Evolutionary conservation across 371 early-diverging fungal species (phyloP).

Genomic region (Lichtheimia corymbifera): DNA sequence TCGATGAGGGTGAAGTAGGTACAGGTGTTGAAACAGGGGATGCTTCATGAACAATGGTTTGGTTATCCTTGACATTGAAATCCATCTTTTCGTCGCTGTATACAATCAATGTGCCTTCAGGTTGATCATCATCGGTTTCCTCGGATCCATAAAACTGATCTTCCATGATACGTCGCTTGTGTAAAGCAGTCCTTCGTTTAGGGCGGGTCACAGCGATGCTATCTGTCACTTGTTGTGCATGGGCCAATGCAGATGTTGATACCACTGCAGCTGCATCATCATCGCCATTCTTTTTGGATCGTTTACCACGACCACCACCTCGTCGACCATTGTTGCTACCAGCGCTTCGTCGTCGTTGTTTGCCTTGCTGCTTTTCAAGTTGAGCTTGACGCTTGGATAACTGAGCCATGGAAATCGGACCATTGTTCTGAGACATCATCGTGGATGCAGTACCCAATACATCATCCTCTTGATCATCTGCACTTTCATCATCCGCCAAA

Average conservation of each 20-base stretch:
- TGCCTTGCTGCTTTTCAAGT: not conserved
- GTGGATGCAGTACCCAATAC: not conserved
- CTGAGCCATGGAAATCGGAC: constrained; percentile 47
- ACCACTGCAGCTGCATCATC: constrained; percentile 12
- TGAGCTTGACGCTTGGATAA: constrained; percentile 24
- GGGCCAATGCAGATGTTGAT: not conserved
- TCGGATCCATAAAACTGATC: constrained; percentile 46
- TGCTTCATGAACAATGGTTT: constrained; percentile 41
- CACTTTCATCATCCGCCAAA: constrained; percentile 6
- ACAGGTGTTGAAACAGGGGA: constrained; percentile 12
- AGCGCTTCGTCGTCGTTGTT: constrained; percentile 3
- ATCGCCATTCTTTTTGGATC: not conserved
- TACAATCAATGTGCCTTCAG: constrained; percentile 30
- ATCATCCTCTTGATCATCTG: constrained; percentile 7
- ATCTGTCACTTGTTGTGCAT: not conserved
- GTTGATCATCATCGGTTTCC: constrained; percentile 23
- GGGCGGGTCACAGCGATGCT: constrained; percentile 35
- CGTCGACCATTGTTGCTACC: constrained; percentile 3
- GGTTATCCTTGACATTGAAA: constrained; percentile 39
- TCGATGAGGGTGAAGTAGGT: not conserved
- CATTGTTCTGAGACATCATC: constrained; percentile 3
- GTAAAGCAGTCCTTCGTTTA: constrained; percentile 45
- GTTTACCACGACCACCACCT: constrained; percentile 3
- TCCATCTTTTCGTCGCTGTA: constrained; percentile 49
- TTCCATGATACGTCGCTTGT: constrained; percentile 47